phyloP scores from a whole-genome alignment of 2,329 filamentous ascomycete genomes.

The Ceratocystis ficicola region DNA sequence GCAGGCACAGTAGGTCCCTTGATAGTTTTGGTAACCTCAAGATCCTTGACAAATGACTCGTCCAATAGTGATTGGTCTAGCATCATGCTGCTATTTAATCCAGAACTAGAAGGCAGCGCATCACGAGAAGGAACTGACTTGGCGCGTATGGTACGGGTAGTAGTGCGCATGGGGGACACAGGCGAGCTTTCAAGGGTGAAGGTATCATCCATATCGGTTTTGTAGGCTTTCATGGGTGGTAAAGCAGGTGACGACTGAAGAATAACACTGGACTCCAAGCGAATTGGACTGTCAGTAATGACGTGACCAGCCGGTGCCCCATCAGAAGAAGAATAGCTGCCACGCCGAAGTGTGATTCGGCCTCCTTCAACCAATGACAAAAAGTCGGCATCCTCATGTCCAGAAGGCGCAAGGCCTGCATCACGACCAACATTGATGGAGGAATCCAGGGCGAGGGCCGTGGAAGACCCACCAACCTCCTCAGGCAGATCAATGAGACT shows the following conservation, averaged over 20 bases:
- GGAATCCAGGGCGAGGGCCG: slow-evolving; percentile 10
- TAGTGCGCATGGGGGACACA: slow-evolving; percentile 9
- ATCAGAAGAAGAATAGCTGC: slow-evolving; percentile 14
- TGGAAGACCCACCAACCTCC: slow-evolving; percentile 6
- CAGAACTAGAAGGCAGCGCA: background rate
- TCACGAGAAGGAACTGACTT: slow-evolving; percentile 19
- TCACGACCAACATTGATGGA: slow-evolving; percentile 18
- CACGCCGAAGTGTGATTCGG: slow-evolving; percentile 13
- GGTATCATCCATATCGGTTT: slow-evolving; percentile 16
- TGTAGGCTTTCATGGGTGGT: slow-evolving; percentile 10
- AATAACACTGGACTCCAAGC: slow-evolving; percentile 14
- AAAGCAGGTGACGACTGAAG: slow-evolving; percentile 18
- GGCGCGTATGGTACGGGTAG: slow-evolving; percentile 15
- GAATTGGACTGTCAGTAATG: slow-evolving; percentile 16
- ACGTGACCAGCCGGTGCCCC: background rate
- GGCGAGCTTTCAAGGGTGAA: slow-evolving; percentile 19
- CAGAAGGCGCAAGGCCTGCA: background rate
- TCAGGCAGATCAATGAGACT: slow-evolving; percentile 14
- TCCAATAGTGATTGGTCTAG: slow-evolving; percentile 26
- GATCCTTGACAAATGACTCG: slow-evolving; percentile 36
- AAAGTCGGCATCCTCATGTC: slow-evolving; percentile 10
- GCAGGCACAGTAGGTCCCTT: slow-evolving; percentile 25
- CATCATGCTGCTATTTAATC: slow-evolving; percentile 21
- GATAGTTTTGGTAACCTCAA: slow-evolving; percentile 32
- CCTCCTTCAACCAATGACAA: slow-evolving; percentile 9